Percentiles rank a stretch among this genome's conserved stretches.
Evolutionary conservation across 805 yeast genomes (phyloP).

Genomic region (Spathaspora hagerdaliae): DNA sequence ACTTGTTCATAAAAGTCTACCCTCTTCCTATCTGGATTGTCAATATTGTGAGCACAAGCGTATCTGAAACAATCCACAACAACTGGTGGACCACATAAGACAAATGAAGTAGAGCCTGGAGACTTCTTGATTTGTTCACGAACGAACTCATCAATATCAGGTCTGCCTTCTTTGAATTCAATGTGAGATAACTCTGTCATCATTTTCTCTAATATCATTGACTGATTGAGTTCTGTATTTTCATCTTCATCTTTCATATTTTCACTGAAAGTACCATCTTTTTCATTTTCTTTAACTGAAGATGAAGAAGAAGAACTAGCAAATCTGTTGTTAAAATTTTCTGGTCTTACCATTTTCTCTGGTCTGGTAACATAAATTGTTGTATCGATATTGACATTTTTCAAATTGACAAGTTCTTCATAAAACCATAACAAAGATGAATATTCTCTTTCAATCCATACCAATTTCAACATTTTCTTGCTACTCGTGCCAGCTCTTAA

Average conservation of each 20-base stretch:
- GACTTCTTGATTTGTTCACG: constrained; percentile 31
- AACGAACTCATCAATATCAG: constrained; percentile 40
- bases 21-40: constrained; percentile 35
- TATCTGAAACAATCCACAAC: constrained; percentile 57
- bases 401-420: constrained; percentile 32
- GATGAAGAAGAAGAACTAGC: neutral
- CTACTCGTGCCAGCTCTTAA: constrained; percentile 11
- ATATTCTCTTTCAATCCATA: constrained; percentile 62
- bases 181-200: constrained; percentile 24
- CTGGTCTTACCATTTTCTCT: neutral
- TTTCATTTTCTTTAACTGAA: neutral
- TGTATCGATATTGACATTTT: constrained; percentile 18
- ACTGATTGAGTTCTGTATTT: neutral
- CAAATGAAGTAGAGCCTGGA: constrained; percentile 44
- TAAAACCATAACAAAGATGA: constrained; percentile 46
- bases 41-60: constrained; percentile 39
- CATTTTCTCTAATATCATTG: constrained; percentile 12
- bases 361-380: constrained; percentile 26
- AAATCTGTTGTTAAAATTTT: neutral
- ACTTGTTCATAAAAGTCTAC: constrained; percentile 76
- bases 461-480: constrained; percentile 33
- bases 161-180: constrained; percentile 44
- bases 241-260: constrained; percentile 13
- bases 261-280: too few relatives aligned
- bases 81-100: constrained; percentile 60